Evolutionary conservation across 2,329 filamentous ascomycete genomes (phyloP).

Genomic region (Scedosporium minutisporum): DNA sequence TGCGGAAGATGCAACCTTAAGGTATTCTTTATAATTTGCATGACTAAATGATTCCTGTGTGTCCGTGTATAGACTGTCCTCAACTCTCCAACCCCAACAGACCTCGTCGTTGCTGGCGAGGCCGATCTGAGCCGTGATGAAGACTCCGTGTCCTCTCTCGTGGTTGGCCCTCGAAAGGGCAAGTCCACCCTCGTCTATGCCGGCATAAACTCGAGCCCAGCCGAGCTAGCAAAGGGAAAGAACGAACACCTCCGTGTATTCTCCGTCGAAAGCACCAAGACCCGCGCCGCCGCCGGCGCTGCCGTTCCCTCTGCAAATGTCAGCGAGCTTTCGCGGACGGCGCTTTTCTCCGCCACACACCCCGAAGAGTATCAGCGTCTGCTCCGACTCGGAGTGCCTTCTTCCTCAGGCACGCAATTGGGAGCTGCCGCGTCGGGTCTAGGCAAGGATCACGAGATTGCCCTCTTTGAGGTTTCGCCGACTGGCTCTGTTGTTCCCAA

Average conservation of each 20-base stretch:
- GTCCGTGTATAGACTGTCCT: conserved; percentile 49
- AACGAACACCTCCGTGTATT: conserved; percentile 82
- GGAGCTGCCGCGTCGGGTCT: conserved; percentile 73
- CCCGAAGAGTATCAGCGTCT: conserved; percentile 51
- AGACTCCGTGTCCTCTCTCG: conserved; percentile 80
- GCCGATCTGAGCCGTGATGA: conserved; percentile 73
- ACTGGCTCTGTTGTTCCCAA: conserved; percentile 35
- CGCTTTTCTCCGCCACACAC: conserved; percentile 40
- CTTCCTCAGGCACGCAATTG: conserved; percentile 49
- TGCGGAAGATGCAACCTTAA: neutral
- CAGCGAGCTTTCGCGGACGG: conserved; percentile 39
- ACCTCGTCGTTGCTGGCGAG: conserved; percentile 57
- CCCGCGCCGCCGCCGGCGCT: conserved; percentile 19
- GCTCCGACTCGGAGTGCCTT: conserved; percentile 41
- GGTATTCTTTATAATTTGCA: too few species aligned
- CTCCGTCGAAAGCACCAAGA: conserved; percentile 38
- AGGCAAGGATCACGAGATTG: conserved; percentile 65
- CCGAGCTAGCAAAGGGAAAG: conserved; percentile 61
- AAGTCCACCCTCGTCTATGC: conserved; percentile 53
- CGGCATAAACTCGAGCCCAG: conserved; percentile 73
- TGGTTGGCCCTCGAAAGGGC: conserved; percentile 51
- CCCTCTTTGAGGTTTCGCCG: conserved; percentile 61
- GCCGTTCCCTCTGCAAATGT: conserved; percentile 27
- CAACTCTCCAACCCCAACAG: conserved; percentile 55
- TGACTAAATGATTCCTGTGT: too few species aligned